These are phyloP conservation scores for Bipolaris cookei DNA, from an alignment of 2,329 filamentous ascomycete species.

Conservation along the genomic window DNA sequence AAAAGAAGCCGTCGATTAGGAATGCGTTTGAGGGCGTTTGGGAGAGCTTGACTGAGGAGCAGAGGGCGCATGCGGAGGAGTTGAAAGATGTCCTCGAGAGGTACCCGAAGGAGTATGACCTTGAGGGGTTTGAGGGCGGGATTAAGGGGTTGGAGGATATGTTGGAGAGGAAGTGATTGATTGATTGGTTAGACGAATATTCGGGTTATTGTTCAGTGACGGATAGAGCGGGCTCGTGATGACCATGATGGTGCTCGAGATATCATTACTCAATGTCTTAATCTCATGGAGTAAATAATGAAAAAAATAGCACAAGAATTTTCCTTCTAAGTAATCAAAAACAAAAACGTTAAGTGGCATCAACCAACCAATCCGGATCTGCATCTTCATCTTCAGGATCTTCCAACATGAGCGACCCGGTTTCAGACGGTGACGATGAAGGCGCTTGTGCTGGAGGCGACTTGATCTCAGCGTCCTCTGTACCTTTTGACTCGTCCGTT, in stretches of 20 bases:
- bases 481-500: not conserved
- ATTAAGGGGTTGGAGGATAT: conserved; percentile 63
- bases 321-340: not conserved
- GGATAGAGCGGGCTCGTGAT: not conserved
- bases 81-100: conserved; percentile 77
- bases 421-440: conserved; percentile 45
- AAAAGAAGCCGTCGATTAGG: conserved; percentile 76
- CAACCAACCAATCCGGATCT: conserved; percentile 66
- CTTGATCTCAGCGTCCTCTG: conserved; percentile 2
- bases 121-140: conserved; percentile 76
- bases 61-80: conserved; percentile 75
- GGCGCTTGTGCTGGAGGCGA: not conserved
- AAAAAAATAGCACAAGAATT: not conserved
- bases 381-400: conserved; percentile 71
- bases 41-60: conserved; percentile 81
- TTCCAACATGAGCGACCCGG: conserved; percentile 62
- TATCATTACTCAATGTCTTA: too few relatives aligned
- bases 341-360: conserved; percentile 16
- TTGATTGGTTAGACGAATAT: not conserved
- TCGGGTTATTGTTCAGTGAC: too few relatives aligned
- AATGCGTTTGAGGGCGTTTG: conserved; percentile 88
- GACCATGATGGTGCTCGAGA: too few relatives aligned
- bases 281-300: too few relatives aligned
- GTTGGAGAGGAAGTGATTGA: conserved; percentile 26
- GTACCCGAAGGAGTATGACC: conserved; percentile 93